Conservation (phyloP, 805 yeast genomes). For the Helenozyma rhizophorensis region DNA sequence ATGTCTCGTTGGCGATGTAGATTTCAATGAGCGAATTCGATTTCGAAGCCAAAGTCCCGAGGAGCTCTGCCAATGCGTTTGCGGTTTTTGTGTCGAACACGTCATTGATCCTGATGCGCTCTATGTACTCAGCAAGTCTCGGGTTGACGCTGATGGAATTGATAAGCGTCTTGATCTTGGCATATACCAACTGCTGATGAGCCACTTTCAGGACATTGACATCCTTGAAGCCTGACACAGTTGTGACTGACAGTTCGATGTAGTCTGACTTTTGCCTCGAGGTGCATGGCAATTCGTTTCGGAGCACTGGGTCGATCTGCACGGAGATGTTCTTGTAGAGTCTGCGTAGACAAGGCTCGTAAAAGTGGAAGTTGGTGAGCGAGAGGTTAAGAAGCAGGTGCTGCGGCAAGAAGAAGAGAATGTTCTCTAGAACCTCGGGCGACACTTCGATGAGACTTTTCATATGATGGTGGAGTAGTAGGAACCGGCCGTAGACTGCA, state of each 20-base stretch:
- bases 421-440: constrained; percentile 7
- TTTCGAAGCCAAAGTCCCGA: constrained; percentile 3
- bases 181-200: constrained; percentile 24
- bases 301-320: constrained; percentile 18
- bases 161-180: constrained; percentile 38
- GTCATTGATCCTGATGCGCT: constrained; percentile 2
- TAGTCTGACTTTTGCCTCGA: constrained; percentile 15
- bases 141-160: constrained; percentile 33
- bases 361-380: constrained; percentile 30
- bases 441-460: constrained; percentile 8
- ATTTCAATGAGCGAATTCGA: constrained; percentile 11
- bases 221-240: constrained; percentile 22
- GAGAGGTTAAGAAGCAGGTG: constrained; percentile 29
- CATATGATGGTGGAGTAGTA: constrained; percentile 3
- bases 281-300: constrained; percentile 1
- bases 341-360: constrained; percentile 27
- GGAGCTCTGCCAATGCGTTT: constrained; percentile 2
- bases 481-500: too few relatives aligned
- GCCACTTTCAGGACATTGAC: constrained; percentile 11
- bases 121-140: constrained; percentile 18
- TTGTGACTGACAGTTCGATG: constrained; percentile 19
- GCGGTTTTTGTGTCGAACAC: constrained; percentile 1
- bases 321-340: constrained; percentile 25
- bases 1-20: constrained; percentile 15
- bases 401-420: constrained; percentile 25